Percentiles rank a stretch among this genome's conserved stretches.
Conservation (phyloP, 305 asterid genomes). For the Solanum aculeatissimum region DNA sequence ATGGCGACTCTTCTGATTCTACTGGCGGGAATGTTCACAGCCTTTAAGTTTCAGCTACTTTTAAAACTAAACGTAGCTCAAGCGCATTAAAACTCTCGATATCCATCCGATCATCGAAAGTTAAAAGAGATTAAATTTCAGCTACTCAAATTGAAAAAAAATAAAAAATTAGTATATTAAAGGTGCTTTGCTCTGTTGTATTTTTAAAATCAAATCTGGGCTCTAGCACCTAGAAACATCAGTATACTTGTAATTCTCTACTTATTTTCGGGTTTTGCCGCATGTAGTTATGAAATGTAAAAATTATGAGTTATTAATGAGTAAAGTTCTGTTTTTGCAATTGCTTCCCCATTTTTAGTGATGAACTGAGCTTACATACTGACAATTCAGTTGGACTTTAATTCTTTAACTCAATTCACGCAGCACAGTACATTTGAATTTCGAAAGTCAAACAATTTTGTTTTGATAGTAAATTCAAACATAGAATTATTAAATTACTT, state of each 20-base stretch:
- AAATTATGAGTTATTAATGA: neutral
- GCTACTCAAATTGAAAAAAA: neutral
- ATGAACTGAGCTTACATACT: neutral
- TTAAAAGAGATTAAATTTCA: neutral
- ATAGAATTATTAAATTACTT: too few relatives aligned
- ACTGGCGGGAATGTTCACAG: slow-evolving; percentile 35
- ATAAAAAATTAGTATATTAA: neutral
- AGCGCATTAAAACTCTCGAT: neutral
- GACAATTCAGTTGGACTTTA: neutral
- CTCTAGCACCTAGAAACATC: neutral
- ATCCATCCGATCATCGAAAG: accelerated
- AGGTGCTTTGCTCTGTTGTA: neutral
- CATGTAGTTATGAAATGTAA: neutral
- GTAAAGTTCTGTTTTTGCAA: neutral
- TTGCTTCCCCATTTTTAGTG: neutral
- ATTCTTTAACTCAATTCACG: neutral
- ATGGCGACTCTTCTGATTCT: slow-evolving; percentile 36
- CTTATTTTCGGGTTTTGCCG: neutral
- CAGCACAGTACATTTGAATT: neutral
- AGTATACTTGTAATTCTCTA: neutral
- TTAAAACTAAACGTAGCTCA: neutral
- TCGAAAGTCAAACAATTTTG: neutral
- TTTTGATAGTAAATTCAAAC: accelerated
- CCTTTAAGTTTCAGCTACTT: neutral
- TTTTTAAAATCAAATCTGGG: neutral